These are phyloP conservation scores for Groenewaldozyma tartarivorans DNA, from an alignment of 805 yeast species.

Conservation along the genomic window DNA sequence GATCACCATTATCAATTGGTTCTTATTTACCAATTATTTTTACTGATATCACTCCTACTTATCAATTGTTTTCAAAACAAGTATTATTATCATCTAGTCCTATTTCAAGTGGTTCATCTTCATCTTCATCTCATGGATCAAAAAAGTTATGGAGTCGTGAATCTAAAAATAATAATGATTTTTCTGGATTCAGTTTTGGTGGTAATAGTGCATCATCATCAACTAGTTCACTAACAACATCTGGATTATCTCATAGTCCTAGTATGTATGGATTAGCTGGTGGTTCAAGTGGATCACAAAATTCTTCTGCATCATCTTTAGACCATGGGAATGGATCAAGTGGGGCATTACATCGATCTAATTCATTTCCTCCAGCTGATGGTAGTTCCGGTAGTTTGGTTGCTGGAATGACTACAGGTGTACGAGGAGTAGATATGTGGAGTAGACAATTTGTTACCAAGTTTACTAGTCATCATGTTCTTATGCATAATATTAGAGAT, in stretches of 20 bases:
- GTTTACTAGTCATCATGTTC: constrained; percentile 33
- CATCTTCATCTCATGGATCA: not conserved
- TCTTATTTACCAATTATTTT: constrained; percentile 57
- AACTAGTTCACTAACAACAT: not conserved
- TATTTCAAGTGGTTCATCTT: constrained; percentile 2
- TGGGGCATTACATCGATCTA: constrained; percentile 21
- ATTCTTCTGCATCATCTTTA: constrained; percentile 7
- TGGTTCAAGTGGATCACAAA: constrained; percentile 2
- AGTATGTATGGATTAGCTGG: constrained; percentile 10
- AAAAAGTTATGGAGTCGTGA: constrained; percentile 7
- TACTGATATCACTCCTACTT: constrained; percentile 46
- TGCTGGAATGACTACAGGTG: constrained; percentile 34
- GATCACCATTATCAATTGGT: constrained; percentile 52
- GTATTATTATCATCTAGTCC: constrained; percentile 50
- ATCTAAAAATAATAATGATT: constrained; percentile 1
- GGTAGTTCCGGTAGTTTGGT: constrained; percentile 2
- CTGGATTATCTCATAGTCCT: constrained; percentile 1
- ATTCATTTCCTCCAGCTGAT: constrained; percentile 29
- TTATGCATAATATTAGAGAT: constrained; percentile 51
- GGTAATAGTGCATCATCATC: not conserved
- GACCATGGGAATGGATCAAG: not conserved
- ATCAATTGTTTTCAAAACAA: constrained; percentile 45
- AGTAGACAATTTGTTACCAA: constrained; percentile 27
- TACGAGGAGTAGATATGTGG: constrained; percentile 35
- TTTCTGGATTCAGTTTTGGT: not conserved